Conservation (phyloP, 106 monocot genomes). For the Chionographis japonica region DNA sequence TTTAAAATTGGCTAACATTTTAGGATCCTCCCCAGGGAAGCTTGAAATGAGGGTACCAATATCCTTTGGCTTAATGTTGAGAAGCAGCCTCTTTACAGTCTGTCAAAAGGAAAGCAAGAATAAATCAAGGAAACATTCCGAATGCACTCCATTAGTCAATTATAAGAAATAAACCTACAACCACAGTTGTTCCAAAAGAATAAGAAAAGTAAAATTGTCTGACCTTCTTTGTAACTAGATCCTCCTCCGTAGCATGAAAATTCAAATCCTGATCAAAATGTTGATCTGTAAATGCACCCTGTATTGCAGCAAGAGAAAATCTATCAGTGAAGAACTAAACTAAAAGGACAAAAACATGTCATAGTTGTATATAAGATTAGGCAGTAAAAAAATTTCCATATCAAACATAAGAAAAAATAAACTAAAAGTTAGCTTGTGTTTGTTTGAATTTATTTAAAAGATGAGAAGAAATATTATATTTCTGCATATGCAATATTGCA, state of each 20-base stretch:
- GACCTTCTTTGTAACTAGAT: conserved; percentile 96
- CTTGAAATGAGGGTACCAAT: conserved; percentile 60
- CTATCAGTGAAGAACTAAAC: not conserved
- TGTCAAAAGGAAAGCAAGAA: conserved; percentile 24
- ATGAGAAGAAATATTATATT: no score
- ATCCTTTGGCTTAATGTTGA: conserved; percentile 89
- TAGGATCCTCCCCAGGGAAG: conserved; percentile 79
- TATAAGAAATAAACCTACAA: not conserved
- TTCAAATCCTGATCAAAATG: conserved; percentile 97
- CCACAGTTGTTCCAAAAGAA: not conserved
- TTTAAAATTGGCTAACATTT: conserved; percentile 84
- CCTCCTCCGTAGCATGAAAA: conserved; percentile 95
- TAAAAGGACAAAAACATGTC: no score
- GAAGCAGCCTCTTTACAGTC: conserved; percentile 67
- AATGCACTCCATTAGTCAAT: not conserved
- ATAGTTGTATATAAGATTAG: no score
- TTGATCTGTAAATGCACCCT: conserved; percentile 72
- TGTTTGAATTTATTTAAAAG: no score
- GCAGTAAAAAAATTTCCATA: no score
- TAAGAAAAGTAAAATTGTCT: conserved; percentile 2
- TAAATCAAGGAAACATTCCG: not conserved
- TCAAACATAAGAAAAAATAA: no score
- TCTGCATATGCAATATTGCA: no score
- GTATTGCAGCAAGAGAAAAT: conserved; percentile 2
- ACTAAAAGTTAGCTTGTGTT: no score